Conservation (phyloP, 83 land plant species). For the Picea abies region DNA sequence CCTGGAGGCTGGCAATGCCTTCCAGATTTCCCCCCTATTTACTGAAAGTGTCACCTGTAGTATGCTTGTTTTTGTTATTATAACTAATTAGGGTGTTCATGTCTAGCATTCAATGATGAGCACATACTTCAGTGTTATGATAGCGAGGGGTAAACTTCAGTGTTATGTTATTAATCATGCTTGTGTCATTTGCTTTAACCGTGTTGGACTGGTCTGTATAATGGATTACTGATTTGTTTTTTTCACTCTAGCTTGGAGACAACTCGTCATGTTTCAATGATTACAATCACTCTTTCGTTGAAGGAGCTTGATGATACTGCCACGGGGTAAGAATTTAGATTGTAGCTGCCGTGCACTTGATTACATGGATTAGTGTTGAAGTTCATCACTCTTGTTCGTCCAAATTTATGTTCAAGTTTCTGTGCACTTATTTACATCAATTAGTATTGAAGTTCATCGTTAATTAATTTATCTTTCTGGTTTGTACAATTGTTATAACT, state of each 20-base stretch:
- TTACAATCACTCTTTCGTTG: constrained; percentile 58
- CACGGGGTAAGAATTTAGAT: constrained; percentile 5
- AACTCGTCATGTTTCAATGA: constrained; percentile 82
- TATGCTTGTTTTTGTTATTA: no score
- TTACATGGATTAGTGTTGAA: background rate
- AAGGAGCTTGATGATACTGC: constrained; percentile 32
- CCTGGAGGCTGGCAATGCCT: no score
- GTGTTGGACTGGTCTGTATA: no score
- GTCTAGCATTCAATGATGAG: no score
- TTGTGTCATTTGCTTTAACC: no score
- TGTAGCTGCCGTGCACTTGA: background rate
- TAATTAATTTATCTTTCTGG: background rate
- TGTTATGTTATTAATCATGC: no score
- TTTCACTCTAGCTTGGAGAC: constrained; percentile 56
- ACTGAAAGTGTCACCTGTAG: no score
- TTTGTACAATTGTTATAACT: background rate
- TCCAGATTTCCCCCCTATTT: no score
- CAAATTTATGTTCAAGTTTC: background rate
- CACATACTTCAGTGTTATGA: no score
- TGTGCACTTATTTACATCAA: background rate
- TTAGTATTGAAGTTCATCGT: background rate
- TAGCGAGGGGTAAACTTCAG: no score
- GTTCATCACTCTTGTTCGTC: background rate
- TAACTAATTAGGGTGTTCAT: no score
- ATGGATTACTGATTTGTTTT: background rate